Percentiles rank a stretch among this genome's conserved stretches.
Evolutionary conservation across 2,329 filamentous ascomycete species (phyloP).

Genomic region (Phyllosticta citrichinensis): DNA sequence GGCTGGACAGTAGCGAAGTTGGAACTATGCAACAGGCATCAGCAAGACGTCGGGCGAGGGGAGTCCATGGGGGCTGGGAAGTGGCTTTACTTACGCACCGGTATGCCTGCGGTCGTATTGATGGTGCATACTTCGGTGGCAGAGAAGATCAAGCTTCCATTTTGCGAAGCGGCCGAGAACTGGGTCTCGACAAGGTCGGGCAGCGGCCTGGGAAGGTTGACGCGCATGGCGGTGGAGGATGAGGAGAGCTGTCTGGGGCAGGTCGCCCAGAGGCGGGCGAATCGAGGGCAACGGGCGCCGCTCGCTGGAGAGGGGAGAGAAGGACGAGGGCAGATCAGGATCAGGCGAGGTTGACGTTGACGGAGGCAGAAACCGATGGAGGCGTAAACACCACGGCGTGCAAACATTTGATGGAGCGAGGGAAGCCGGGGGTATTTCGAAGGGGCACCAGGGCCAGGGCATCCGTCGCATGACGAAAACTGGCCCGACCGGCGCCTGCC

Average conservation of each 20-base stretch:
- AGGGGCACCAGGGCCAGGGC: background rate
- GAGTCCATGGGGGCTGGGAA: background rate
- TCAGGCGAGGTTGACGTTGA: background rate
- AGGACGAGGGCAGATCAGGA: background rate
- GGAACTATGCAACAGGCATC: conserved; percentile 43
- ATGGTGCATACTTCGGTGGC: conserved; percentile 30
- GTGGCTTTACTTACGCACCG: conserved; percentile 21
- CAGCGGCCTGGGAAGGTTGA: conserved; percentile 23
- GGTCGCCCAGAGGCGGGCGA: background rate
- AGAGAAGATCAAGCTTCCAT: conserved; percentile 28
- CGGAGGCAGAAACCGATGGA: background rate
- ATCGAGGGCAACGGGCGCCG: conserved; percentile 5
- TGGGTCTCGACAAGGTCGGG: conserved; percentile 28
- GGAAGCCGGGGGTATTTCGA: background rate
- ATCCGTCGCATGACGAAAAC: background rate
- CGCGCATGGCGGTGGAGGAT: conserved; percentile 19
- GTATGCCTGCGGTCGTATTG: conserved; percentile 25
- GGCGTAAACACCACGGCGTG: background rate
- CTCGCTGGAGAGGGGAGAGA: background rate
- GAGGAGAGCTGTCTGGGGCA: background rate
- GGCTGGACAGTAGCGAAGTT: conserved; percentile 60
- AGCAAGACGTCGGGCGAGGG: background rate
- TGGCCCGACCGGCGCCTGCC: background rate
- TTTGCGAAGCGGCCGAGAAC: conserved; percentile 26
- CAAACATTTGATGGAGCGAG: background rate